phyloP scores from a whole-genome alignment of 1,284 basidiomycete genomes.

The Ceratorhiza oryzae-sativae region DNA sequence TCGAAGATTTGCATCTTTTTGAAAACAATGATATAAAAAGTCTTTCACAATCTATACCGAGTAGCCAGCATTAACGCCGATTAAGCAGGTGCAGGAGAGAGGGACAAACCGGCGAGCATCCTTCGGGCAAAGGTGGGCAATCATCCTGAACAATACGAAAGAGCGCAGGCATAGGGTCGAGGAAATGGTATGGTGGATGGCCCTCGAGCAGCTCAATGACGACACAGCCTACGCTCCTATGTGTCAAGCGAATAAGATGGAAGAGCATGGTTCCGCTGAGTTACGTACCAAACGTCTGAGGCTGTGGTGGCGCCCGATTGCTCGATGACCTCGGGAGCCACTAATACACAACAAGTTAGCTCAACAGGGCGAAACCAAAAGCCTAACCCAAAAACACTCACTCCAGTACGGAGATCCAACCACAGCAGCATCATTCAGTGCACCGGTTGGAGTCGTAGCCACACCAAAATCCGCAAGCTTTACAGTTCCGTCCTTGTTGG shows the following conservation, averaged over 20 bases:
- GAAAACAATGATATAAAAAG: constrained; percentile 96
- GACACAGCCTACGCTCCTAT: constrained; percentile 91
- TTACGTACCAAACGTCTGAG: constrained; percentile 88
- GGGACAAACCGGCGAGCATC: constrained; percentile 69
- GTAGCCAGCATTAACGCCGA: not conserved
- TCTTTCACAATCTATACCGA: constrained; percentile 85
- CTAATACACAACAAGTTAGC: constrained; percentile 52
- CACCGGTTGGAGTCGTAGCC: constrained; percentile 73
- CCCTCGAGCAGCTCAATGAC: constrained; percentile 97
- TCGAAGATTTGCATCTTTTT: constrained; percentile 94
- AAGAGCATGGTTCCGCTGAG: not conserved
- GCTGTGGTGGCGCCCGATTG: constrained; percentile 96
- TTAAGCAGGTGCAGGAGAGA: not conserved
- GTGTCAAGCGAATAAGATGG: constrained; percentile 24
- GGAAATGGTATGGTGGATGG: constrained; percentile 92
- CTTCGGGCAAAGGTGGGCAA: constrained; percentile 93
- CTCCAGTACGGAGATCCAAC: constrained; percentile 99
- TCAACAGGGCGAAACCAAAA: constrained; percentile 44
- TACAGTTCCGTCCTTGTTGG: constrained; percentile 97
- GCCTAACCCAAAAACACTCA: constrained; percentile 53
- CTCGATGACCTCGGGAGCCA: constrained; percentile 98
- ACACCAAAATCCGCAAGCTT: constrained; percentile 96
- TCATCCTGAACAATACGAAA: constrained; percentile 99
- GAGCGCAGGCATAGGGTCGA: constrained; percentile 97
- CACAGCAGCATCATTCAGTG: constrained; percentile 82